Base-by-base conservation (phyloP, 257 asterid genomes). In the Solanum okadae region DNA sequence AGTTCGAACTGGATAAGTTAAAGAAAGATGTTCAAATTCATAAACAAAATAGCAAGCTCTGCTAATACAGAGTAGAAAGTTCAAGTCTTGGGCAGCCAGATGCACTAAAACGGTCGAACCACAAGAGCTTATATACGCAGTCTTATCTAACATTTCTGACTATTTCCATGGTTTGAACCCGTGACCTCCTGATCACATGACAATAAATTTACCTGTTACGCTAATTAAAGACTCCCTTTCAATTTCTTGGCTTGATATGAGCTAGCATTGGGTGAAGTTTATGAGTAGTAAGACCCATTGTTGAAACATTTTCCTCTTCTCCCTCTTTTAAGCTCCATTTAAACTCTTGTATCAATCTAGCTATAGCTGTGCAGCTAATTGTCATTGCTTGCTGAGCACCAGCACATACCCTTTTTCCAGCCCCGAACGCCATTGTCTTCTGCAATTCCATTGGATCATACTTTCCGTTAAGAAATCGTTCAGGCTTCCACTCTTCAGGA, bases 351-450 rank as follows among this genome's bases (percentile, higher is more conserved):
- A 96, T 94, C 22, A 96, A 88, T 90, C 98, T 90, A 59, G 94
- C 98, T 20, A 97, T 94, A 0, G 98, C 90, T 16, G 89, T 29
- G 86, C 99, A 96, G 10, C 95, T 89, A 40, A 94, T 93, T 14
- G 88, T 25, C 98, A 92, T 95, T 15, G 98, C 99, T 87, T 96
- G 98, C 38, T 91, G 95, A 25, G 99, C 94, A 59, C 99, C 99
- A 0, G 96, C 96, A 61, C 99, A 96, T 1, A 88, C 96, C 88
- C 98, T 91, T 89, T 93, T 97, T 20, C 99, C 98, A 2, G 93
- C 98, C 18, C 99, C 99, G 65, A 97, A 97, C 4, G 99, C 93
- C 94, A 95, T 93, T 0, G 98, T 97, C 93, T 92, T 94, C 78
- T 93, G 95, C 87, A 95, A 38, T 75, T 95, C 96, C 83, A 87